Evolutionary conservation across 2,329 filamentous ascomycete species (phyloP).

Genomic region (Phaeosphaeria sp.): DNA sequence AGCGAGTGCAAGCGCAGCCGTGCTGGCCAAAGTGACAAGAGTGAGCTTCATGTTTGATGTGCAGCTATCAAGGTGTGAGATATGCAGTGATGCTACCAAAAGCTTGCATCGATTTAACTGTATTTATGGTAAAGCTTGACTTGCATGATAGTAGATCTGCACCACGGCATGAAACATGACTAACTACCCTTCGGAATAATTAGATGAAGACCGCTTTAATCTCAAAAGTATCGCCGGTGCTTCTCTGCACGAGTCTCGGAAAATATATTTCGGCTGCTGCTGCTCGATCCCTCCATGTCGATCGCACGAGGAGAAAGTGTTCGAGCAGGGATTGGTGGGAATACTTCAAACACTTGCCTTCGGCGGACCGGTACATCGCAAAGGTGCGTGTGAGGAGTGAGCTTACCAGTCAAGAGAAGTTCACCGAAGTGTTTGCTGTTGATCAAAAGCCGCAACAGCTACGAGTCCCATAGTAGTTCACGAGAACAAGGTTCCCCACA

Average conservation of each 20-base stretch:
- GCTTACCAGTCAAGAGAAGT: no score
- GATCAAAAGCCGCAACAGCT: background rate
- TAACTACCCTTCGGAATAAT: background rate
- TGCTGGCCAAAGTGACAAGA: constrained; percentile 31
- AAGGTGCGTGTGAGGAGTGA: background rate
- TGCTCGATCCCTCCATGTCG: background rate
- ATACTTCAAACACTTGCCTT: background rate
- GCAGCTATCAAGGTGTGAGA: background rate
- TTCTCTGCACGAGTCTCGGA: background rate
- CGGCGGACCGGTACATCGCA: background rate
- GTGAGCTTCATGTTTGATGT: constrained; percentile 37
- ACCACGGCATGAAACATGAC: background rate
- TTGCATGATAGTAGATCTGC: background rate
- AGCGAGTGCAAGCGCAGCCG: constrained; percentile 37
- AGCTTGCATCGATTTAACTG: background rate
- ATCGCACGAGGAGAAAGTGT: background rate
- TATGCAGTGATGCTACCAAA: background rate
- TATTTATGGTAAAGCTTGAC: background rate
- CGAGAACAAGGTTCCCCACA: background rate
- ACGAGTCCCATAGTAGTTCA: background rate
- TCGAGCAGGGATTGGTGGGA: background rate
- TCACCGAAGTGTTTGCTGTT: background rate
- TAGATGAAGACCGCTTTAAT: background rate
- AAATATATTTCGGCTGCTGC: background rate
- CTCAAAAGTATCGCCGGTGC: background rate